These are phyloP conservation scores for Zizania palustris DNA, from an alignment of 202 grass and related monocot species.

Conservation along the genomic window DNA sequence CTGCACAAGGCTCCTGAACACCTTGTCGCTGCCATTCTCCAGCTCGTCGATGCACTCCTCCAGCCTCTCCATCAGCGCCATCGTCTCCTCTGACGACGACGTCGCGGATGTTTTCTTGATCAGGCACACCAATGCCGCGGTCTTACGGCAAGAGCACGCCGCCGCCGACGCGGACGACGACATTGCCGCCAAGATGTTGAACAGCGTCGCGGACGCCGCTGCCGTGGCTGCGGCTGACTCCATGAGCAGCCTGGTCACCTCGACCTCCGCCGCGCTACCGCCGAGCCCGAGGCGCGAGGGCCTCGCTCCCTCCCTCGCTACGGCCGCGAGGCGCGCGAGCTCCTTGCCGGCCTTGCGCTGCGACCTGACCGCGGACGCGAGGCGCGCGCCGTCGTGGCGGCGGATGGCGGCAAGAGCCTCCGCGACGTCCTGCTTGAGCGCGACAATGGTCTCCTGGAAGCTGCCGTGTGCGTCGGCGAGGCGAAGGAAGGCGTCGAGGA, in stretches of 20 bases:
- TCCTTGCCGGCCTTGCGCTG: constrained; percentile 59
- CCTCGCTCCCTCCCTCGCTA: background rate
- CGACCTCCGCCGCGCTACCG: constrained; percentile 37
- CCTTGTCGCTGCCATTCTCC: constrained; percentile 64
- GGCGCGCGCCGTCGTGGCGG: constrained; percentile 47
- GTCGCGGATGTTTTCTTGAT: background rate
- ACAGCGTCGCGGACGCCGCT: constrained; percentile 45
- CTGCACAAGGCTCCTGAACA: constrained; percentile 70
- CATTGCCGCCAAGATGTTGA: constrained; percentile 51
- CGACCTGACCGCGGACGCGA: constrained; percentile 43
- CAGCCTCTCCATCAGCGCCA: constrained; percentile 51
- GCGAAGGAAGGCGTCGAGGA: constrained; percentile 73
- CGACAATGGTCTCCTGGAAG: constrained; percentile 57
- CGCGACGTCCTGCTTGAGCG: constrained; percentile 57
- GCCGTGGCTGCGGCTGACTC: constrained; percentile 54
- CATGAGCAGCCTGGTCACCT: constrained; percentile 48
- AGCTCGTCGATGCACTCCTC: constrained; percentile 62
- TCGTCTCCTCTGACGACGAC: constrained; percentile 36
- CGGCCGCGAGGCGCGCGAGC: constrained; percentile 33
- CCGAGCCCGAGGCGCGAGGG: background rate
- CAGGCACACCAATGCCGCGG: constrained; percentile 41
- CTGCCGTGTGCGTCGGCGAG: constrained; percentile 70
- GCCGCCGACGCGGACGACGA: constrained; percentile 38
- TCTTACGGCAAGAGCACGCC: constrained; percentile 41
- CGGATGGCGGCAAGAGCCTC: constrained; percentile 57